phyloP scores from a whole-genome alignment of 106 monocot species.

The Allium fistulosum region DNA sequence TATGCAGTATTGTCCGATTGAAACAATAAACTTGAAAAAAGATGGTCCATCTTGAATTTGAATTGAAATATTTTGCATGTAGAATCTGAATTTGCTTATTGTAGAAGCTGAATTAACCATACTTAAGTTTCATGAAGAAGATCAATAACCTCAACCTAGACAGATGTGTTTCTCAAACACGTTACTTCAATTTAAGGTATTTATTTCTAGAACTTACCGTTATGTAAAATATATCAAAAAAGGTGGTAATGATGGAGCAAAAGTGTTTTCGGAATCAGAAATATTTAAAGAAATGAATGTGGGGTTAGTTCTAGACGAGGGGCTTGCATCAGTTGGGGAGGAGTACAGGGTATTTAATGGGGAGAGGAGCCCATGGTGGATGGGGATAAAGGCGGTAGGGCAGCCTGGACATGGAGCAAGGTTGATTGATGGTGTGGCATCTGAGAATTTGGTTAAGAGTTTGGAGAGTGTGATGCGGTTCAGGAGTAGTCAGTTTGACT shows the following conservation, averaged over 20 bases:
- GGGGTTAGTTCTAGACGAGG: constrained; percentile 86
- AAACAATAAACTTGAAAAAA: too few relatives aligned
- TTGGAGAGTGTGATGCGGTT: constrained; percentile 73
- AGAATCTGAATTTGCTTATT: too few relatives aligned
- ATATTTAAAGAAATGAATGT: constrained; percentile 50
- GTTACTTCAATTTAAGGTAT: too few relatives aligned
- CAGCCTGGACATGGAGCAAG: constrained; percentile 89
- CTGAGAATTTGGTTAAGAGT: constrained; percentile 92
- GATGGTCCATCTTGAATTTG: too few relatives aligned
- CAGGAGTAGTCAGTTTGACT: constrained; percentile 59
- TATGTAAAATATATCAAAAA: too few relatives aligned
- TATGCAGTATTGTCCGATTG: too few relatives aligned
- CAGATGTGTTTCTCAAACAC: too few relatives aligned
- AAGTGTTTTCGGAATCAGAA: constrained; percentile 36
- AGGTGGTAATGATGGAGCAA: constrained; percentile 27
- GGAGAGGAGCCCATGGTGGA: constrained; percentile 90
- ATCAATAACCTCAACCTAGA: too few relatives aligned
- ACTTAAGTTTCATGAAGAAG: too few relatives aligned
- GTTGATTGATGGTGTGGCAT: constrained; percentile 79
- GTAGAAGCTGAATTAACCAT: too few relatives aligned
- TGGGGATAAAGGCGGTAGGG: constrained; percentile 48
- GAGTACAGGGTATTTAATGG: constrained; percentile 85
- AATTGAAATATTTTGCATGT: too few relatives aligned
- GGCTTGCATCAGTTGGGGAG: constrained; percentile 55
- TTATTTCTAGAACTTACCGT: too few relatives aligned